A percentile compares a stretch with the other conserved stretches of the same genome.
Evolutionary conservation across 441 rosid genomes (phyloP).

Genomic region (Sinapis alba): DNA sequence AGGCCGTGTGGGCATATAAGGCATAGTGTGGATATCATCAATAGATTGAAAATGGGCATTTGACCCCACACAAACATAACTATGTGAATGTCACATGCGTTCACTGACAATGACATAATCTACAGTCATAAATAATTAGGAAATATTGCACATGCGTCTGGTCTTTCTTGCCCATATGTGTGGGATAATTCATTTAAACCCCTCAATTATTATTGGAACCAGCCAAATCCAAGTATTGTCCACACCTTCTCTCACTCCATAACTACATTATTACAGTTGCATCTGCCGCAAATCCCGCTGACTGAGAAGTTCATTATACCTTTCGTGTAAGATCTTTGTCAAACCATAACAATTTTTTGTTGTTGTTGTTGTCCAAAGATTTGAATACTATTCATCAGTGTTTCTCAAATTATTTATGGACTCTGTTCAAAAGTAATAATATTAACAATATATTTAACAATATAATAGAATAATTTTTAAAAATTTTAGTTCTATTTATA

Average conservation of each 20-base stretch:
- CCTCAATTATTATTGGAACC: constrained; percentile 27
- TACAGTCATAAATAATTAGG: constrained; percentile 1
- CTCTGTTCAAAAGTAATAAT: too few relatives aligned
- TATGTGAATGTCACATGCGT: constrained; percentile 34
- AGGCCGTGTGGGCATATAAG: constrained; percentile 19
- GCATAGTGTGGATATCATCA: background rate
- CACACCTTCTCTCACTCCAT: constrained; percentile 8
- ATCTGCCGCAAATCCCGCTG: constrained; percentile 35
- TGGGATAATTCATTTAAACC: constrained; percentile 1
- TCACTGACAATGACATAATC: constrained; percentile 25
- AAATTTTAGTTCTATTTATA: too few relatives aligned
- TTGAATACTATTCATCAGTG: too few relatives aligned
- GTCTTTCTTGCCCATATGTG: constrained; percentile 17
- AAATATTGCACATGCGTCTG: constrained; percentile 32
- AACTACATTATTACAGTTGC: background rate
- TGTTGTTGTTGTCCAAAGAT: too few relatives aligned
- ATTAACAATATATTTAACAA: too few relatives aligned
- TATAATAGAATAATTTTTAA: too few relatives aligned
- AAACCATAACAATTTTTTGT: background rate
- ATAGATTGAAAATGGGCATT: background rate
- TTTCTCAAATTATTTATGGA: too few relatives aligned
- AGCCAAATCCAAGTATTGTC: constrained; percentile 16
- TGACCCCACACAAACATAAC: constrained; percentile 18
- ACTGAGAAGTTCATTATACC: background rate
- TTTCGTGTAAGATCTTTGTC: background rate